phyloP scores from a whole-genome alignment of 2,329 filamentous ascomycete genomes.

The Paecilomyces dactylethromorphus region DNA sequence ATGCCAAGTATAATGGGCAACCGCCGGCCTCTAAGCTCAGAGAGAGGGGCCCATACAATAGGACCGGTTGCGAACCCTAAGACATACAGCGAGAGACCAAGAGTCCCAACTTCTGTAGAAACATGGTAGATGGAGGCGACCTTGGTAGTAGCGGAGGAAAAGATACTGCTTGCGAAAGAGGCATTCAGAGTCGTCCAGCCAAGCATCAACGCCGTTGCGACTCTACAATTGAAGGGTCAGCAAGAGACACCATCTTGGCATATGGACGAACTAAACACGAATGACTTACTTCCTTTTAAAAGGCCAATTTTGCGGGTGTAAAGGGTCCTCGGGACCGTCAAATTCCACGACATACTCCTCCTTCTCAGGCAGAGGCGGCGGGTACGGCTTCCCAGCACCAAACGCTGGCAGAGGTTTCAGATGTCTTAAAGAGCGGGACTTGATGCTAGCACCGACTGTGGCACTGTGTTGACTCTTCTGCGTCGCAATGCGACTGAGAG shows the following conservation, averaged over 20 bases:
- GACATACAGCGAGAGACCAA: constrained; percentile 38
- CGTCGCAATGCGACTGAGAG: constrained; percentile 34
- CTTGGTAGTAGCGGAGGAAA: constrained; percentile 57
- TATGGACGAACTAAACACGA: neutral
- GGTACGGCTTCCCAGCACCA: constrained; percentile 52
- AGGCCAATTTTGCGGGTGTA: constrained; percentile 85
- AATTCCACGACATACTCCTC: constrained; percentile 65
- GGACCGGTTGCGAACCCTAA: constrained; percentile 45
- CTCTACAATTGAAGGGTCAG: constrained; percentile 7
- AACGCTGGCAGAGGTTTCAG: constrained; percentile 32
- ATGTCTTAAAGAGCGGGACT: constrained; percentile 17
- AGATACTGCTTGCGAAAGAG: constrained; percentile 58
- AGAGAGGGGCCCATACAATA: constrained; percentile 47
- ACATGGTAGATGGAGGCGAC: constrained; percentile 57
- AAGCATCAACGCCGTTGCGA: constrained; percentile 21
- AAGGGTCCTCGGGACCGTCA: constrained; percentile 71
- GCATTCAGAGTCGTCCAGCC: constrained; percentile 48
- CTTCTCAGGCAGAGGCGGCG: constrained; percentile 47
- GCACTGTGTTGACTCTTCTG: constrained; percentile 35
- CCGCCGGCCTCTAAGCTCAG: constrained; percentile 44
- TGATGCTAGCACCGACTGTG: constrained; percentile 33
- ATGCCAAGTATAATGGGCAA: constrained; percentile 43
- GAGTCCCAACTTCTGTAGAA: constrained; percentile 30
- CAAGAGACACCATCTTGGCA: constrained; percentile 2
- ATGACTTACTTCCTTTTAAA: constrained; percentile 63